Base-by-base conservation (phyloP, 1,139 yeast genomes). In the Saccharomycopsis hybrid region DNA sequence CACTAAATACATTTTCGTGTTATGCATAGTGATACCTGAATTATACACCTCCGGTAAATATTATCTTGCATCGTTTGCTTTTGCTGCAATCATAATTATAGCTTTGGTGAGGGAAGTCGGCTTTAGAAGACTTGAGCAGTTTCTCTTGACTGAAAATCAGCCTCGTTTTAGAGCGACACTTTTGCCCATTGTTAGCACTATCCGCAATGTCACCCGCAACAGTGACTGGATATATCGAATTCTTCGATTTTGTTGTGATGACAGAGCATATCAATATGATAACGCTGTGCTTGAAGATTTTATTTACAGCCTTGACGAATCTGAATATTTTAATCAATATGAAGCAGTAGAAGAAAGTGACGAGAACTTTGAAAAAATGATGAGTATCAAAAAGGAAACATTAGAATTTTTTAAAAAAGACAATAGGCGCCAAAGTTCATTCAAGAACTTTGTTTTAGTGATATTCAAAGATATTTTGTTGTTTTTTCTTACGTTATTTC, bases 401-500 rank as follows among this genome's bases (percentile, higher is more conserved):
- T 28, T 5, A 5, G 32, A 13, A 18, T 18, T 18, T 18, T 18
- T 18, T 18, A 18, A 24, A 25, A 29, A 18, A 38, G 11, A 31
- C 25, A 4, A n/a, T 5, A 36, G 29, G 25, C 37, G 31, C 8
- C 29, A 32, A 7, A 37, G 13, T 5, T 37, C 8, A 2, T 5
- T 31, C n/a, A 25, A 3, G 30, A 29, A 29, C 13, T 5, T 13
- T 24, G n/a, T 48, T 9, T 36, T 27, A 3, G 30, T 11, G 8
- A 4, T 35, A 4, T 3, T 40, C 27, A 39, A 50, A 40, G 53
- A 50, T 37, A n/a, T 18, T 13, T 8, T 43, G 3, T 32, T 47
- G 25, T 48, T 48, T 39, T 5, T 50, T 9, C 35, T 50, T 25
- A 18, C 37, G 3, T 29, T 48, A 18, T 25, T 37, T 8, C 53